Conservation (phyloP, 495 filamentous ascomycete genomes). For the Clohesyomyces aquaticus region DNA sequence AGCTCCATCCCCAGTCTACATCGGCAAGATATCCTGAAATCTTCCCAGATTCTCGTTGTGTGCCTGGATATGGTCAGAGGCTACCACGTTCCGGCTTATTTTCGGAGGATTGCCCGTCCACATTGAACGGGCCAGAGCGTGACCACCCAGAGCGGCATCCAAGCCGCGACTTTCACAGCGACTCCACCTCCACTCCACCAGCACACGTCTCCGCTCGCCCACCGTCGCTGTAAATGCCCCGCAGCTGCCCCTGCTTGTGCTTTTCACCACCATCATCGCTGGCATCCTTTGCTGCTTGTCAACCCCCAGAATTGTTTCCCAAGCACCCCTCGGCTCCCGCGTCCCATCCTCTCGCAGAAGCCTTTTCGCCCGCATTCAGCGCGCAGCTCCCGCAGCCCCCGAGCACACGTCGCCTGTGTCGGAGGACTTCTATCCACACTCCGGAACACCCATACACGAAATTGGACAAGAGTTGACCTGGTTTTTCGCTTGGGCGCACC, state of each 20-base stretch:
- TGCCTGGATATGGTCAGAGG: too few species aligned
- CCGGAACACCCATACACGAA: constrained; percentile 9
- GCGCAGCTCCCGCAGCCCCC: constrained; percentile 15
- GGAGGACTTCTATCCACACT: constrained; percentile 11
- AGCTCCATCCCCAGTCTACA: too few species aligned
- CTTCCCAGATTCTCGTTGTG: too few species aligned
- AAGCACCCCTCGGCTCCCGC: constrained; percentile 22
- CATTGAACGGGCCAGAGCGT: too few species aligned
- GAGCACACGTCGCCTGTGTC: constrained; percentile 17
- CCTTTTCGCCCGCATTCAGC: constrained; percentile 32
- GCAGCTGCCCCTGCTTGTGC: constrained; percentile 1
- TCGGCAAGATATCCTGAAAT: too few species aligned
- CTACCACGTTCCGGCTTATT: too few species aligned
- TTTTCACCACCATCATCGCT: neutral
- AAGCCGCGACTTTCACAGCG: constrained; percentile 4
- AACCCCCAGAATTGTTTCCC: constrained; percentile 2
- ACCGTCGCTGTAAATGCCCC: constrained; percentile 12
- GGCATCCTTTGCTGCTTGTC: neutral
- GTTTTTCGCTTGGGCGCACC: constrained; percentile 35
- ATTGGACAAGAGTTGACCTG: constrained; percentile 29
- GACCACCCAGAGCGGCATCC: neutral
- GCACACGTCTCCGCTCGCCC: constrained; percentile 1
- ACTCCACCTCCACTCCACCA: neutral
- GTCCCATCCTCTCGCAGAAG: constrained; percentile 11
- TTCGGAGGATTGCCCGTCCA: too few species aligned